Conservation (phyloP, 163 green algal genomes). For the Prototheca cutis region DNA sequence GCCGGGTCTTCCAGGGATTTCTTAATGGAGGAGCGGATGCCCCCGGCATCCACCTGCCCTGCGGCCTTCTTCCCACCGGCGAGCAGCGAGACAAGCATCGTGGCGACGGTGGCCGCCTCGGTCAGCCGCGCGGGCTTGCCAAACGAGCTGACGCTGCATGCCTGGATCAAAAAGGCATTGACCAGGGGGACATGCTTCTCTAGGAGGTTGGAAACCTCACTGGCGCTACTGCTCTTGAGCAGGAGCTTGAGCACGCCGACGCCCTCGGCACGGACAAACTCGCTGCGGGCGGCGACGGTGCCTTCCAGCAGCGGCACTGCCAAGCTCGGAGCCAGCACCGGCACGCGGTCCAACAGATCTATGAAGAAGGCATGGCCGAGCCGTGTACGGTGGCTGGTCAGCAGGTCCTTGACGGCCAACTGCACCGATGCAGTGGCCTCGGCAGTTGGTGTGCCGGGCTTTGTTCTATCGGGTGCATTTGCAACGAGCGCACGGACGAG, state of each 20-base stretch:
- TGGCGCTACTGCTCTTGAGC: background rate
- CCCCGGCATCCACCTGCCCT: too few relatives aligned
- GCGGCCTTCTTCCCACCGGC: too few relatives aligned
- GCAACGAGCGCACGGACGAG: constrained; percentile 25
- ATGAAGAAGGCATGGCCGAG: constrained; percentile 17
- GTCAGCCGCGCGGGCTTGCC: constrained; percentile 10
- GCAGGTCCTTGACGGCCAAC: constrained; percentile 6
- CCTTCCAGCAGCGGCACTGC: background rate
- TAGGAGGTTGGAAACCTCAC: background rate
- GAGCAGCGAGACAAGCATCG: too few relatives aligned
- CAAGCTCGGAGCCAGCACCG: background rate
- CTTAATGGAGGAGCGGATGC: too few relatives aligned
- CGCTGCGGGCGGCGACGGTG: constrained; percentile 6
- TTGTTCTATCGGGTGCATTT: too few relatives aligned
- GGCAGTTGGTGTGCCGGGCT: too few relatives aligned
- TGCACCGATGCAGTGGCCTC: constrained; percentile 8
- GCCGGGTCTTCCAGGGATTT: too few relatives aligned
- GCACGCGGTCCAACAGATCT: constrained; percentile 13
- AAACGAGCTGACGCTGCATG: background rate
- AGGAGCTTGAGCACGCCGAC: constrained; percentile 2
- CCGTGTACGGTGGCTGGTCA: constrained; percentile 1
- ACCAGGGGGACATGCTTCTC: background rate
- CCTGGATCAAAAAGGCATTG: background rate
- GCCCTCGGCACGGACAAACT: constrained; percentile 12
- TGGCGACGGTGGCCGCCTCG: constrained; percentile 1